A percentile compares a stretch with the other conserved stretches of the same genome.
phyloP scores from a whole-genome alignment of 2,329 filamentous ascomycete species.

The Rutstroemia sydowiana region DNA sequence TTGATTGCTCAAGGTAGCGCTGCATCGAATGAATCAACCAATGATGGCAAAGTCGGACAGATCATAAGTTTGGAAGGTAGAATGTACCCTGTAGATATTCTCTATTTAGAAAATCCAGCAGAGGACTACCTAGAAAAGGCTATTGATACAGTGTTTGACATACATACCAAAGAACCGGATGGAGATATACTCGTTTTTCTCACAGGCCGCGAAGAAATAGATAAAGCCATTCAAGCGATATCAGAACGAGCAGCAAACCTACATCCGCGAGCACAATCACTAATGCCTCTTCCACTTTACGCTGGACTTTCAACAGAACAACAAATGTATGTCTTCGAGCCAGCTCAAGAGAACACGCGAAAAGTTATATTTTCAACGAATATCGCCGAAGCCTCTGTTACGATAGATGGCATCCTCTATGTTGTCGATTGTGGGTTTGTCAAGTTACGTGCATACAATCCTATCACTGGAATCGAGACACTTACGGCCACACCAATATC shows the following conservation, averaged over 20 bases:
- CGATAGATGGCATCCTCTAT: conserved; percentile 84
- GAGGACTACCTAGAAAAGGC: conserved; percentile 84
- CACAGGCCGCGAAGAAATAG: conserved; percentile 90
- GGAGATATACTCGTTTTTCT: conserved; percentile 90
- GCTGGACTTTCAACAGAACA: conserved; percentile 84
- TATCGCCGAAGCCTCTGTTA: conserved; percentile 93
- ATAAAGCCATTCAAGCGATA: conserved; percentile 70
- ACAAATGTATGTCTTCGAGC: conserved; percentile 92
- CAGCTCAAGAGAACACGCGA: conserved; percentile 69
- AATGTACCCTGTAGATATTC: conserved; percentile 79
- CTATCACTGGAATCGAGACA: conserved; percentile 77
- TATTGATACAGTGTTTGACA: conserved; percentile 77
- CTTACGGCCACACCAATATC: conserved; percentile 75
- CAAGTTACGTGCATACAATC: conserved; percentile 81
- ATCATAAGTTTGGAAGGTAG: conserved; percentile 85
- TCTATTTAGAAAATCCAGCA: conserved; percentile 70
- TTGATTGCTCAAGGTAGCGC: conserved; percentile 22
- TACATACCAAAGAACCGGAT: conserved; percentile 70
- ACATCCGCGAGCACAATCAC: conserved; percentile 47
- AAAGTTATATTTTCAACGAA: conserved; percentile 94
- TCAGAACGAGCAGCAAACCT: conserved; percentile 62
- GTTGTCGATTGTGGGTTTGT: conserved; percentile 89
- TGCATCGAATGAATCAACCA: conserved; percentile 19
- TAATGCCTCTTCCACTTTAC: conserved; percentile 75
- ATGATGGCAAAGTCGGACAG: conserved; percentile 38